phyloP scores from a whole-genome alignment of 352 stramenopile genomes.

The Phytophthora niederhauseri region DNA sequence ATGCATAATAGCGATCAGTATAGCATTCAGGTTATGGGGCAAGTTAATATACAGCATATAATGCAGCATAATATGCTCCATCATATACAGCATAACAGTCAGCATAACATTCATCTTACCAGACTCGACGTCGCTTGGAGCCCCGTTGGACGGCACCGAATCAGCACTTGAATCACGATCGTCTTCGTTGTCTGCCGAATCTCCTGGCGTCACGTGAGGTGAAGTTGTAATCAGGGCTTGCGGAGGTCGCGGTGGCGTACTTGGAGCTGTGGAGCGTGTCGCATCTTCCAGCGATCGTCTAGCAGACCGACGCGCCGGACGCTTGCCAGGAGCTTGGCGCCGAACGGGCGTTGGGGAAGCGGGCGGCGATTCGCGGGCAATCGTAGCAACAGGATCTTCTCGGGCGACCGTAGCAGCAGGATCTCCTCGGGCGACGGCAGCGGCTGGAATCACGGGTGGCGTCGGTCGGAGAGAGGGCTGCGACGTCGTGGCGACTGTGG shows the following conservation, averaged over 20 bases:
- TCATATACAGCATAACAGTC: slow-evolving; percentile 10
- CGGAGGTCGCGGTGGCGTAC: background rate
- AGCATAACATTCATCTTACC: slow-evolving; percentile 13
- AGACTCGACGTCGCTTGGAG: background rate
- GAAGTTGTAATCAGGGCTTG: background rate
- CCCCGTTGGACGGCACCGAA: background rate
- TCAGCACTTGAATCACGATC: background rate
- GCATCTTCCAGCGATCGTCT: background rate
- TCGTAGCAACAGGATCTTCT: background rate
- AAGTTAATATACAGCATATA: slow-evolving; percentile 9
- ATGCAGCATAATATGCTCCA: slow-evolving; percentile 17
- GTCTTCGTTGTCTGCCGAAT: background rate
- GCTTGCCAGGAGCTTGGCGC: background rate
- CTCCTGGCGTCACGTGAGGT: background rate
- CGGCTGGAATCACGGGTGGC: background rate
- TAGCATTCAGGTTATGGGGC: slow-evolving; percentile 1
- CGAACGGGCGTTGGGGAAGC: background rate
- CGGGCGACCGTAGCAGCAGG: background rate
- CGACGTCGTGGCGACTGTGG: background rate
- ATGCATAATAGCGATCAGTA: slow-evolving; percentile 7
- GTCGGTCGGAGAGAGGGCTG: background rate
- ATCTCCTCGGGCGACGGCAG: background rate
- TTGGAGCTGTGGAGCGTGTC: background rate
- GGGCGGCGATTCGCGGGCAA: background rate
- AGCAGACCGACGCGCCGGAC: background rate